Conservation (phyloP, 495 filamentous ascomycete genomes). For the Lasiosphaeria hispida region DNA sequence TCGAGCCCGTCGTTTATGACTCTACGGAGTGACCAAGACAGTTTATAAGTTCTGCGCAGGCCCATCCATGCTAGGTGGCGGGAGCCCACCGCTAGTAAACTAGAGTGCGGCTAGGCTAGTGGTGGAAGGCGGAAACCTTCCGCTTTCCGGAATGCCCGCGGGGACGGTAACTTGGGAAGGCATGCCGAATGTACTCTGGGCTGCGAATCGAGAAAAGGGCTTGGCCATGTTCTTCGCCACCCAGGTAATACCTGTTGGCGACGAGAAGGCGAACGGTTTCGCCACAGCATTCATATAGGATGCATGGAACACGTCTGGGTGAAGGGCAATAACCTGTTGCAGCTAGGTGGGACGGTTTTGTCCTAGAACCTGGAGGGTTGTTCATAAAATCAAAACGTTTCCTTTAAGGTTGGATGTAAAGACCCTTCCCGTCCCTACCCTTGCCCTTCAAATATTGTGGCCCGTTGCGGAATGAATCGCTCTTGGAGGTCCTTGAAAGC, state of each 20-base stretch:
- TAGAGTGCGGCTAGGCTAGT: constrained; percentile 6
- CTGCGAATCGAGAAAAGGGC: constrained; percentile 11
- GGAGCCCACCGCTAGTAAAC: neutral
- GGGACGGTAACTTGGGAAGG: constrained; percentile 14
- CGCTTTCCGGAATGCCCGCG: neutral
- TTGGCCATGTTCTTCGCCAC: constrained; percentile 12
- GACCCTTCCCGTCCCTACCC: too few relatives aligned
- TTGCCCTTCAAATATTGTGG: too few relatives aligned
- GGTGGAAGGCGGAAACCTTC: neutral
- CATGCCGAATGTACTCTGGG: constrained; percentile 10
- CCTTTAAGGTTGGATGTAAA: too few relatives aligned
- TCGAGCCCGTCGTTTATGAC: neutral
- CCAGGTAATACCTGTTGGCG: constrained; percentile 12
- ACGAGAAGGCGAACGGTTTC: neutral
- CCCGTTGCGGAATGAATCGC: too few relatives aligned
- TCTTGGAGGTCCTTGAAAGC: too few relatives aligned
- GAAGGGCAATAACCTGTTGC: neutral
- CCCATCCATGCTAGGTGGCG: neutral
- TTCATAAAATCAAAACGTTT: too few relatives aligned
- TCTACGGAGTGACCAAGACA: constrained; percentile 6
- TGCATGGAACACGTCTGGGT: constrained; percentile 8
- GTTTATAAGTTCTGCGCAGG: constrained; percentile 6
- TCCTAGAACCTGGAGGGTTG: too few relatives aligned
- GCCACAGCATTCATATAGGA: constrained; percentile 3
- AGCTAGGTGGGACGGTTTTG: too few relatives aligned